Conservation (phyloP, 163 green algal species). For the Scenedesmus sp. region DNA sequence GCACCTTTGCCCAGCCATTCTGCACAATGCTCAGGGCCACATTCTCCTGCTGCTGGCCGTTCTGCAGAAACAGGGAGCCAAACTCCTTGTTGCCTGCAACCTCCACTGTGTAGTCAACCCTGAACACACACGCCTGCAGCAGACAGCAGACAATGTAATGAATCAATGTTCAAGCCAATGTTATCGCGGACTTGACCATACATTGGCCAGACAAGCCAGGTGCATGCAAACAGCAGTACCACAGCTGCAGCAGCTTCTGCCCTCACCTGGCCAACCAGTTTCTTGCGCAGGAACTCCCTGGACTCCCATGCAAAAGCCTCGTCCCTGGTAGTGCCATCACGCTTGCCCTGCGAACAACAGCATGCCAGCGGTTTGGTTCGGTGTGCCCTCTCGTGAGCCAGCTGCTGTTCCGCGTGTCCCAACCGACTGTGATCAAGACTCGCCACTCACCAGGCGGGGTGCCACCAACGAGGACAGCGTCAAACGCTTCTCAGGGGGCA, state of each 20-base stretch:
- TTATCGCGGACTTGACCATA: neutral
- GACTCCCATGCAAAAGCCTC: slow-evolving; percentile 95
- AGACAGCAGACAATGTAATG: neutral
- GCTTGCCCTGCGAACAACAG: slow-evolving; percentile 77
- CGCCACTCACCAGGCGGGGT: slow-evolving; percentile 86
- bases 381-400: slow-evolving; percentile 20
- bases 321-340: slow-evolving; percentile 88
- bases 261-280: slow-evolving; percentile 88
- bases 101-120: slow-evolving; percentile 94
- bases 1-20: slow-evolving; percentile 88
- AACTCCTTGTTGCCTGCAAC: slow-evolving; percentile 91
- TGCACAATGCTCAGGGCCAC: slow-evolving; percentile 78
- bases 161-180: neutral
- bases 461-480: slow-evolving; percentile 91
- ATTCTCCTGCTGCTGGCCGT: slow-evolving; percentile 70
- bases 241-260: neutral
- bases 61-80: slow-evolving; percentile 86
- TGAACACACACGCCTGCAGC: slow-evolving; percentile 84
- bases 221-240: neutral
- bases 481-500: slow-evolving; percentile 93
- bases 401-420: neutral
- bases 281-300: slow-evolving; percentile 92
- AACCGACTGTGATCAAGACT: slow-evolving; percentile 1
- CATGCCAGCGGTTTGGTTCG: neutral
- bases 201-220: neutral